Base-by-base conservation (phyloP, 176 grass and related monocot genomes). In the Musa schizocarpa region DNA sequence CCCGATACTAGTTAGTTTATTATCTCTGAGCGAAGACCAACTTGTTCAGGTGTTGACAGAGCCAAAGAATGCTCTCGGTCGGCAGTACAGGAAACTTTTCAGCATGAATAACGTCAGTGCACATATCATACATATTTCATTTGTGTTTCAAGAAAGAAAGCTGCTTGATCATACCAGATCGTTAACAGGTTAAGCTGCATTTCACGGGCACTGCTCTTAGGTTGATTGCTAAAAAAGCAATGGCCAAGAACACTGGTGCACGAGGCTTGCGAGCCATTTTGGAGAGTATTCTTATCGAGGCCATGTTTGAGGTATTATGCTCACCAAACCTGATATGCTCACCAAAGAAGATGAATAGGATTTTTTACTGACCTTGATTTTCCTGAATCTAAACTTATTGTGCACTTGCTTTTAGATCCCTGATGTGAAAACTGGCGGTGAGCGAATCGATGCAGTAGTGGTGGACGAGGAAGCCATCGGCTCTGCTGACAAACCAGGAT, bases 61-160 rank as follows among this genome's bases (percentile, higher is more conserved):
- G 74, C 91, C 91, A 53, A 95, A 99, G 76, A 92, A 99, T 69
- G 95, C 95, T 52, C 81, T 94, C 34, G 88, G 95, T 76, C 91
- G 91, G 84, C 96, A 99, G 91, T 99, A 89, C 90, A 92, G 52
- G 86, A 99, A 92, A 88, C 80, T 99, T 70, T 88, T 95, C 73
- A 99, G 74, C 83, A 99, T 99, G 96, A 99, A 99, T 25, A 78
- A 99, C 68, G 95, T 99, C 73, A 92, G 90, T 86, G 63, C 57
- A 63, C 76, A 21, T n/a, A 6, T 43, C 34, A 43, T 43, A 9
- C 26, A 73, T 59, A 9, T 19, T 51, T 25, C 13, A 26, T 26
- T 58, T 22, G 59, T 2, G 1, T 83, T 63, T 79, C 53, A 76
- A 3, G 76, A 9, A 1, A 53, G 12, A 81, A 68, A 75, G 11